These are phyloP conservation scores for Eucalyptus curtisii DNA, from an alignment of 345 rosid genomes.

Conservation along the genomic window DNA sequence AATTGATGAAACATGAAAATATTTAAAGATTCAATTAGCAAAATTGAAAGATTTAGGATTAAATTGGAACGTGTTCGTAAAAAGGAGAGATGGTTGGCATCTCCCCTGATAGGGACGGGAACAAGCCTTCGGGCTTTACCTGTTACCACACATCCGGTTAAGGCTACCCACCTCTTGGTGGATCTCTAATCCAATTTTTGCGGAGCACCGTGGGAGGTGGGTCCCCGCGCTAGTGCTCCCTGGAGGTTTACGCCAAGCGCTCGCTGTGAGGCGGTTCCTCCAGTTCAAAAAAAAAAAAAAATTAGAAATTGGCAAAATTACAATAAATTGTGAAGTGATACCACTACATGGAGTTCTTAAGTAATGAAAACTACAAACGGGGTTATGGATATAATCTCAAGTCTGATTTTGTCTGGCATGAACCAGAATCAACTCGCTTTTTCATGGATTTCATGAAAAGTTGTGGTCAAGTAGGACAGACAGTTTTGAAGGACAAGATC, in stretches of 20 bases:
- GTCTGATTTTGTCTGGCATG: background rate
- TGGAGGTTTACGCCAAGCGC: no score
- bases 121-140: conserved; percentile 10
- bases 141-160: conserved; percentile 7
- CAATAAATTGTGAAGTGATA: rapidly evolving
- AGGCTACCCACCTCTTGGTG: background rate
- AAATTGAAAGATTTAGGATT: rapidly evolving
- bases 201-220: no score
- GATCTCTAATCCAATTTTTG: conserved; percentile 5
- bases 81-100: conserved; percentile 44
- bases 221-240: no score
- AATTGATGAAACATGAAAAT: rapidly evolving
- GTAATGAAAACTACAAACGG: background rate
- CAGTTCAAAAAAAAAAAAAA: no score
- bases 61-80: background rate
- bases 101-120: conserved; percentile 44
- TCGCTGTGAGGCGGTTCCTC: no score
- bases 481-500: background rate
- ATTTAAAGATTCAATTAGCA: rapidly evolving
- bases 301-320: no score
- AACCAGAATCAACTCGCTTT: background rate
- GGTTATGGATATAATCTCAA: background rate
- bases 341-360: background rate
- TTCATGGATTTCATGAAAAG: background rate
- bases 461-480: background rate